phyloP scores from a whole-genome alignment of 2,329 filamentous ascomycete species.

The Stagonosporopsis tanaceti region DNA sequence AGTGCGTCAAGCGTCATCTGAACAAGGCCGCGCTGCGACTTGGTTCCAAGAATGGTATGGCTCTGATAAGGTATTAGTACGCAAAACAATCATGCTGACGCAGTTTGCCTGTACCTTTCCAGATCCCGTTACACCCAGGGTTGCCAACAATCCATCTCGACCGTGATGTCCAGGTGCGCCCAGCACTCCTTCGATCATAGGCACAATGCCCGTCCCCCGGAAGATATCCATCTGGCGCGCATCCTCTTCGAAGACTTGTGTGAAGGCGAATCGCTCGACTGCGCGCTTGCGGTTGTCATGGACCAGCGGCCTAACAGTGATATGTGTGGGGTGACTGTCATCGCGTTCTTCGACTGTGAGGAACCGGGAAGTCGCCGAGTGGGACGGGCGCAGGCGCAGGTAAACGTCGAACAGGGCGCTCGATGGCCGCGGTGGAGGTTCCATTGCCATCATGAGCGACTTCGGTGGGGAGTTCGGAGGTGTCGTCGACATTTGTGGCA shows the following conservation, averaged over 20 bases:
- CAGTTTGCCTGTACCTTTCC: constrained; percentile 74
- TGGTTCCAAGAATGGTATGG: constrained; percentile 92
- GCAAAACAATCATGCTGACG: constrained; percentile 5
- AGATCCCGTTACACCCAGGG: constrained; percentile 91
- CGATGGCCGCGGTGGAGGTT: constrained; percentile 46
- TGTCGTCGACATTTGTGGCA: constrained; percentile 17
- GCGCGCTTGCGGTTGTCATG: constrained; percentile 84
- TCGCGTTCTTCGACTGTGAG: constrained; percentile 73
- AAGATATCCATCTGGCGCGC: constrained; percentile 88
- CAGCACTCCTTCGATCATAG: constrained; percentile 82
- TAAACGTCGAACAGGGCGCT: constrained; percentile 86
- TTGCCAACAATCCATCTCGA: constrained; percentile 88
- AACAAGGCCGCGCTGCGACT: constrained; percentile 84
- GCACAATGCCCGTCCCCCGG: constrained; percentile 75
- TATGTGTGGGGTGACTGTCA: constrained; percentile 55
- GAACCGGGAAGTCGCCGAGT: constrained; percentile 63
- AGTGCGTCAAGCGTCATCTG: constrained; percentile 91
- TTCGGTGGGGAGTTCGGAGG: constrained; percentile 17
- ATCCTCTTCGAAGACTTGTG: constrained; percentile 87
- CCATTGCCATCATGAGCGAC: constrained; percentile 41
- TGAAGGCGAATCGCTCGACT: constrained; percentile 94
- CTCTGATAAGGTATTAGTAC: constrained; percentile 65
- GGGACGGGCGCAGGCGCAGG: constrained; percentile 72
- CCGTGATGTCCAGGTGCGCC: constrained; percentile 76
- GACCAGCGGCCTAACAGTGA: constrained; percentile 69